These are phyloP conservation scores for Chlorella sp. DNA, from an alignment of 139 green algal species.

Conservation along the genomic window DNA sequence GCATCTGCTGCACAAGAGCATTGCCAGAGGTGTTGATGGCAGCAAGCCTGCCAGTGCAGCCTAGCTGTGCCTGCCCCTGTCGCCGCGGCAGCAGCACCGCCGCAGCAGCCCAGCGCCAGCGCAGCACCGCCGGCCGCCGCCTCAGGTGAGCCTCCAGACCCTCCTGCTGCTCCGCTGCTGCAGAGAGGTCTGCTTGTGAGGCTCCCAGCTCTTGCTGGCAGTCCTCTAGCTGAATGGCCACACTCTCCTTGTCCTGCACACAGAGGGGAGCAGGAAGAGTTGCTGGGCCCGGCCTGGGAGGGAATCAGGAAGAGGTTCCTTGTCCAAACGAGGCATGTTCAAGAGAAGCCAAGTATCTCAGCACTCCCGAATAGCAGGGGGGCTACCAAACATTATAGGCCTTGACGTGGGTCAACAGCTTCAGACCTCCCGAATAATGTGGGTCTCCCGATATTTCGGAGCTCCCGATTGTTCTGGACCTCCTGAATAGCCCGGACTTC, in stretches of 20 bases:
- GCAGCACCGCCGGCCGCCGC: conserved; percentile 17
- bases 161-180: not conserved
- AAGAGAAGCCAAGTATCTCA: too few relatives aligned
- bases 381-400: too few relatives aligned
- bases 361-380: too few relatives aligned
- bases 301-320: too few relatives aligned
- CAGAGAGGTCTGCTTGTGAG: not conserved
- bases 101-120: conserved; percentile 6
- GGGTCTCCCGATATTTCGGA: too few relatives aligned
- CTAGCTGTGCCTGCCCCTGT: not conserved
- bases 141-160: not conserved
- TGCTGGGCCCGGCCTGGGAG: too few relatives aligned
- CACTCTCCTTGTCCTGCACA: conserved; percentile 20
- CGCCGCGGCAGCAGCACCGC: not conserved
- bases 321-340: too few relatives aligned
- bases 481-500: too few relatives aligned
- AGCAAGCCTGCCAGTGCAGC: not conserved
- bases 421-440: too few relatives aligned
- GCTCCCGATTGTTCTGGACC: too few relatives aligned
- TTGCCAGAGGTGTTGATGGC: not conserved
- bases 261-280: too few relatives aligned
- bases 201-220: not conserved
- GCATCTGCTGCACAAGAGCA: not conserved
- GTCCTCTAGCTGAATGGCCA: not conserved
- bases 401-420: too few relatives aligned